A percentile compares a stretch with the other conserved stretches of the same genome.
Evolutionary conservation across 495 filamentous ascomycete genomes (phyloP).

Genomic region (Hyaloscypha bicolor): DNA sequence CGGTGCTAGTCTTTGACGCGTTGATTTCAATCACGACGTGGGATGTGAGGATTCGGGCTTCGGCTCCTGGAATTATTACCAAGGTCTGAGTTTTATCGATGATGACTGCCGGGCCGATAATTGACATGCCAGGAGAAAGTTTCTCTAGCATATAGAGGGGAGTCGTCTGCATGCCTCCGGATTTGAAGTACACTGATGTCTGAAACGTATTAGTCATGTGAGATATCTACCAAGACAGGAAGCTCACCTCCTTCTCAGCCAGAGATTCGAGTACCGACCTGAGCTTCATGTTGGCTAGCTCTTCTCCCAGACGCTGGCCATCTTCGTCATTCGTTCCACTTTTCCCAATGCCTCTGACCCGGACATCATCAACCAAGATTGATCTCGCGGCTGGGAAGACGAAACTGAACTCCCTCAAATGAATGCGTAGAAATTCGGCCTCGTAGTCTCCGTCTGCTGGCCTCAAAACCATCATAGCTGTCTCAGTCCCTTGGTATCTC

Average conservation of each 20-base stretch:
- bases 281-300: neutral
- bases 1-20: conserved; percentile 1
- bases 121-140: conserved; percentile 19
- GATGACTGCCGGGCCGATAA: conserved; percentile 34
- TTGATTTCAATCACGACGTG: conserved; percentile 30
- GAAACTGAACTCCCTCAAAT: conserved; percentile 56
- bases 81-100: conserved; percentile 35
- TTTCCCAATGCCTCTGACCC: conserved; percentile 27
- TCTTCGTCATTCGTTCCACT: neutral
- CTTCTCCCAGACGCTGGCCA: neutral
- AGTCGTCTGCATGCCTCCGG: conserved; percentile 28
- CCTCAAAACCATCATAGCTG: conserved; percentile 52
- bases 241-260: neutral
- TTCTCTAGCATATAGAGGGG: conserved; percentile 30
- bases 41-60: conserved; percentile 28
- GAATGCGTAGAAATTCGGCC: conserved; percentile 47
- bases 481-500: conserved; percentile 57
- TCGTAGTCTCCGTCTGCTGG: conserved; percentile 45
- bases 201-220: neutral
- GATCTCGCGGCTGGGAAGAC: conserved; percentile 44
- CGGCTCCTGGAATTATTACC: conserved; percentile 30
- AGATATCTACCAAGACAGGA: too few relatives aligned
- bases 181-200: conserved; percentile 25
- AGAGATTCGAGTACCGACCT: conserved; percentile 11
- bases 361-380: conserved; percentile 48